A percentile compares a stretch with the other conserved stretches of the same genome.
phyloP scores from a whole-genome alignment of 2,329 filamentous ascomycete species.

The Cadophora sp. region DNA sequence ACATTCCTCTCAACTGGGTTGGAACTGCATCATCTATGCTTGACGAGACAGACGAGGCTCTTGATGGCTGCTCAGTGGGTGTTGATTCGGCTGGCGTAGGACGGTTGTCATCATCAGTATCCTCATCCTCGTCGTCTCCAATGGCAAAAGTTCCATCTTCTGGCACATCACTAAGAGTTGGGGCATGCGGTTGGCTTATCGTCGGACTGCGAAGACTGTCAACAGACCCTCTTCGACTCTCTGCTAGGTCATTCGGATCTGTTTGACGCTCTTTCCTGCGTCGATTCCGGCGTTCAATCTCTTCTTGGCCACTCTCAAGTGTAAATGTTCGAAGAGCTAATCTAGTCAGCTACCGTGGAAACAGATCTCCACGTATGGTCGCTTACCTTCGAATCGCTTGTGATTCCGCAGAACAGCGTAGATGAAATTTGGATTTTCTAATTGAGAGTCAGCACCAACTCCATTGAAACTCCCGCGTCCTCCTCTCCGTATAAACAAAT shows the following conservation, averaged over 20 bases:
- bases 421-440: slow-evolving; percentile 80
- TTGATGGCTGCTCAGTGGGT: slow-evolving; percentile 66
- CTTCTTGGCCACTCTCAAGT: slow-evolving; percentile 88
- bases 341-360: slow-evolving; percentile 15
- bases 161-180: slow-evolving; percentile 70
- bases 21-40: slow-evolving; percentile 80
- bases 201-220: slow-evolving; percentile 73
- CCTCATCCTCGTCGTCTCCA: slow-evolving; percentile 76
- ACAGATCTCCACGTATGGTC: not conserved
- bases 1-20: slow-evolving; percentile 87
- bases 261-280: slow-evolving; percentile 67
- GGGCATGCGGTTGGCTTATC: slow-evolving; percentile 57
- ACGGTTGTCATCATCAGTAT: slow-evolving; percentile 56
- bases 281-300: slow-evolving; percentile 82
- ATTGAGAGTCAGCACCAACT: slow-evolving; percentile 18
- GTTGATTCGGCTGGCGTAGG: slow-evolving; percentile 68
- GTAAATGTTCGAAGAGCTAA: slow-evolving; percentile 81
- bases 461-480: not conserved
- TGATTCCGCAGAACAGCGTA: slow-evolving; percentile 80
- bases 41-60: slow-evolving; percentile 72
- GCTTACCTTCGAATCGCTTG: slow-evolving; percentile 73
- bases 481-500: not conserved
- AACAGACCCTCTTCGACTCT: slow-evolving; percentile 62
- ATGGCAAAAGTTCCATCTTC: slow-evolving; percentile 87
- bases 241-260: slow-evolving; percentile 54